Conservation (phyloP, 306 rosid genomes). For the Fragaria vesca region DNA sequence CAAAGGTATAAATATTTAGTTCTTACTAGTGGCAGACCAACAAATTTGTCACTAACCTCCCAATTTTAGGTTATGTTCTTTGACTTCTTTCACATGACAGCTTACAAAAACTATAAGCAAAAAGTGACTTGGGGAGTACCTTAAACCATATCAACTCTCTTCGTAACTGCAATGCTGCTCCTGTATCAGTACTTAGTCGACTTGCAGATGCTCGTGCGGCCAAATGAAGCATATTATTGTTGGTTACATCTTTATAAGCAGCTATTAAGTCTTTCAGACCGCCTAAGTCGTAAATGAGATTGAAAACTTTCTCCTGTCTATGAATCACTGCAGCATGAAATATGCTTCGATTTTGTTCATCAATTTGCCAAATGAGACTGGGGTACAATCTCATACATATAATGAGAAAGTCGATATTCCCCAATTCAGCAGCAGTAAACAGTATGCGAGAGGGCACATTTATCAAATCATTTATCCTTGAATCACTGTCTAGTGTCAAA, state of each 20-base stretch:
- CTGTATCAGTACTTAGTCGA: background rate
- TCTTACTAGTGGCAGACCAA: background rate
- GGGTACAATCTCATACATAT: background rate
- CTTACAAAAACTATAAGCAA: background rate
- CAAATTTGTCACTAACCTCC: background rate
- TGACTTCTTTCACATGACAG: background rate
- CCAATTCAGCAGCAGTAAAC: constrained; percentile 12
- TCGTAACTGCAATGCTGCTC: constrained; percentile 8
- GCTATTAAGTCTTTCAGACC: constrained; percentile 2
- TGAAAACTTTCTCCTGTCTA: constrained; percentile 7
- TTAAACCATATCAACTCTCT: constrained; percentile 12
- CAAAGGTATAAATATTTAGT: background rate
- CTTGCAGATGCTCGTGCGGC: background rate
- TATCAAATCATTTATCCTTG: background rate
- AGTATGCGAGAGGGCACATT: background rate
- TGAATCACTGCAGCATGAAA: constrained; percentile 10
- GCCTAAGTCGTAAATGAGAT: constrained; percentile 4
- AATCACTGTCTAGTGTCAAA: background rate
- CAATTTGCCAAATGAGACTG: constrained; percentile 7
- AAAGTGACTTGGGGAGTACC: background rate
- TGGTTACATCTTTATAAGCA: background rate
- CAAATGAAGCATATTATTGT: constrained; percentile 10
- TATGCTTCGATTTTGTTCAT: constrained; percentile 4
- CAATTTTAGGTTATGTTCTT: background rate
- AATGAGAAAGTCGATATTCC: constrained; percentile 1